Base-by-base conservation (phyloP, 768 basidiomycete genomes). In the Xerocomellus amylosporus region DNA sequence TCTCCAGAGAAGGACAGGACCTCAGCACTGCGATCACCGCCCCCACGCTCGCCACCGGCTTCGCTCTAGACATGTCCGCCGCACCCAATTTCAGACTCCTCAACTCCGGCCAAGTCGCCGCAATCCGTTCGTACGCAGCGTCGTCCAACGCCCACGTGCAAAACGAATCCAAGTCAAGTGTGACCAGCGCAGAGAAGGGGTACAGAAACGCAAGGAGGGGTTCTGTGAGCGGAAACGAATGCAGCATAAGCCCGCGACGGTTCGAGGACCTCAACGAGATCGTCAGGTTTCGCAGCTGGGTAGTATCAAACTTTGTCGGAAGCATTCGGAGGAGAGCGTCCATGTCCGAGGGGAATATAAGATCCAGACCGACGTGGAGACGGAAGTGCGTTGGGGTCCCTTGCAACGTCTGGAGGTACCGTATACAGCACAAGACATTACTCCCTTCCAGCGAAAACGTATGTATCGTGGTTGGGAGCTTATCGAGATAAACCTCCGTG, bases 21-120 rank as follows among this genome's bases (percentile, higher is more conserved):
- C n/a, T 46, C 42, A 64, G 34, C 17, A 61, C 44, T 13, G 56
- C 47, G 12, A 61, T 53, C 24, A 64, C 54, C 15, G 56, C 63
- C 0, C 43, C 49, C 9, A 59, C 46, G 4, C 54, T 59, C 13
- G 63, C 60, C 9, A 24, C 24, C n/a, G 62, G 62, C 9, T 7
- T 49, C 41, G 4, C 34, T n/a, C 30, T 47, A 4, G 30, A 42
- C 42, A 38, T 22, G 7, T 61, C 51, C 12, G 5, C 40, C 8
- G 37, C 38, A 5, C 61, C 62, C 1, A 64, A 4, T 28, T 60
- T 56, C 28, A 60, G 39, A 22, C 46, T 41, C 34, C 19, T 53
- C 54, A 64, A 43, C 37, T 51, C 24, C 1, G 61, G 61, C 30
- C 52, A 46, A 17, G 64, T 34, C 9, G 31, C 20, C 2, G 59